phyloP scores from a whole-genome alignment of 305 asterid species.

The Rubia tinctorum region DNA sequence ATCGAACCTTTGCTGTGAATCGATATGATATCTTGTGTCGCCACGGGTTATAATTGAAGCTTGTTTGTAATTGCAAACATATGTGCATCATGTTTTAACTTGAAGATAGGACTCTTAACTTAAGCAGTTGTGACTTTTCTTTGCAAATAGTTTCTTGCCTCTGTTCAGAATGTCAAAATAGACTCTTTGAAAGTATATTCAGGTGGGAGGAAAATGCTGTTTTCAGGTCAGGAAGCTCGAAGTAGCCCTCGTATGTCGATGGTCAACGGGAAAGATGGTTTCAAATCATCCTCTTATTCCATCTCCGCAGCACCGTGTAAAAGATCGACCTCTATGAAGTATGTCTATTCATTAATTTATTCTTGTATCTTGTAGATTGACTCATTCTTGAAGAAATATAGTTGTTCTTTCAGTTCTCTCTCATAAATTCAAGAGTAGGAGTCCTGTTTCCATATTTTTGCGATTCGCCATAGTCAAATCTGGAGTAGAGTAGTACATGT shows the following conservation, averaged over 20 bases:
- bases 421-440: not conserved
- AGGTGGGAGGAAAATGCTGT: conserved; percentile 13
- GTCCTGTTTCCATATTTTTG: not conserved
- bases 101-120: not conserved
- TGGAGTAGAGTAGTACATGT: not conserved
- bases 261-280: conserved; percentile 57
- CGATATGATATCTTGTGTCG: not conserved
- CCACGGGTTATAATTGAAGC: not conserved
- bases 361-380: not conserved
- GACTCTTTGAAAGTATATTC: not conserved
- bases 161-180: not conserved
- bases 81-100: not conserved
- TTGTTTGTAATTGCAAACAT: not conserved
- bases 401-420: not conserved
- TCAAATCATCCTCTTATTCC: conserved; percentile 50
- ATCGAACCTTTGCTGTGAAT: not conserved
- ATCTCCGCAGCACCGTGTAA: conserved; percentile 45
- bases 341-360: not conserved
- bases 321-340: conserved; percentile 39
- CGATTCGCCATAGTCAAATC: not conserved
- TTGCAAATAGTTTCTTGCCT: not conserved
- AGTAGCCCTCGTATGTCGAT: conserved; percentile 52
- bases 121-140: not conserved
- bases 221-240: conserved; percentile 77
- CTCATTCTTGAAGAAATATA: not conserved